Conservation (phyloP, 192 early-diverging fungal genomes). For the Entomortierella chlamydospora region DNA sequence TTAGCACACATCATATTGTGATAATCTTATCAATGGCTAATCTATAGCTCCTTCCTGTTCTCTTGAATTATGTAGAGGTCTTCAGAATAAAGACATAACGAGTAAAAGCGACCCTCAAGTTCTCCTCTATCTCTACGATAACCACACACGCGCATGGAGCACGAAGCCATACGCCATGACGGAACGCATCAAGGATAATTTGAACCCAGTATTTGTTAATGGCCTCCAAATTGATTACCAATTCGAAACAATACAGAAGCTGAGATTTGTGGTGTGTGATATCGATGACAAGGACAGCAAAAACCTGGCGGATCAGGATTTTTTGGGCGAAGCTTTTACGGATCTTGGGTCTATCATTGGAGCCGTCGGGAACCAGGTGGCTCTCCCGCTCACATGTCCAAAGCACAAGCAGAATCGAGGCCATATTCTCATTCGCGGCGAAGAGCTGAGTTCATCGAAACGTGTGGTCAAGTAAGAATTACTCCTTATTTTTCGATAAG, state of each 20-base stretch:
- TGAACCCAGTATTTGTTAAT: slow-evolving; percentile 62
- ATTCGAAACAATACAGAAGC: slow-evolving; percentile 60
- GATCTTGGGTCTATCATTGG: slow-evolving; percentile 41
- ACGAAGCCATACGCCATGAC: slow-evolving; percentile 29
- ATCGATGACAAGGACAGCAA: slow-evolving; percentile 54
- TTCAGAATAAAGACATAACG: slow-evolving; percentile 6
- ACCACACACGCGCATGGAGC: slow-evolving; percentile 20
- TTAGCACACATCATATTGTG: too few species aligned
- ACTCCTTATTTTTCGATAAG: background rate
- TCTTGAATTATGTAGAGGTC: slow-evolving; percentile 20
- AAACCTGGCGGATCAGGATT: slow-evolving; percentile 52
- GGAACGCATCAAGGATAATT: slow-evolving; percentile 58
- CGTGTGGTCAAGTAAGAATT: slow-evolving; percentile 46
- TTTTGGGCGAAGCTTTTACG: slow-evolving; percentile 41
- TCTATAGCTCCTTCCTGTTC: background rate
- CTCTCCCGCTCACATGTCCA: slow-evolving; percentile 10
- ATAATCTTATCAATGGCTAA: background rate
- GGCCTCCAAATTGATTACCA: slow-evolving; percentile 54
- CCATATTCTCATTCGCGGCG: slow-evolving; percentile 56
- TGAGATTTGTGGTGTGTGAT: slow-evolving; percentile 46
- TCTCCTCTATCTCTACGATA: slow-evolving; percentile 34
- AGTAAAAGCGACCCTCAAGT: slow-evolving; percentile 45
- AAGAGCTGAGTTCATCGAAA: slow-evolving; percentile 49
- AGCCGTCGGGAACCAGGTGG: slow-evolving; percentile 1
- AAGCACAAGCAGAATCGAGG: slow-evolving; percentile 3